Base-by-base conservation (phyloP, 257 asterid genomes). In the Jacaranda copaia region DNA sequence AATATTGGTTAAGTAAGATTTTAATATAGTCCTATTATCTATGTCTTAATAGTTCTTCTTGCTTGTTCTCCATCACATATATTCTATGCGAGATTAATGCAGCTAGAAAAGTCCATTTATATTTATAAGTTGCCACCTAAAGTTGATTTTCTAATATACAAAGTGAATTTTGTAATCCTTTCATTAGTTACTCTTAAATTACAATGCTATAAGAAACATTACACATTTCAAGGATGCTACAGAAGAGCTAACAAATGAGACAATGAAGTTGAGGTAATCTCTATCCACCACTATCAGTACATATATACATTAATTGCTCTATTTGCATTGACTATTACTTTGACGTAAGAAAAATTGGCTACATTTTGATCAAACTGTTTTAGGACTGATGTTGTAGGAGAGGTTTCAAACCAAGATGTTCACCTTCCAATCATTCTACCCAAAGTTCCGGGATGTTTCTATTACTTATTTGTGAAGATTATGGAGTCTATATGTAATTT, bases 371-470 rank as follows among this genome's bases (percentile, higher is more conserved):
- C 19, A 8, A 38, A 0, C n/a, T 18, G 25, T 19, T 25, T 40
- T 69, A 93, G 98, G 86, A 73, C 56, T 12, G 85, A 86, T 7
- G 71, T 70, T 8, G 77, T 4, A 56, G 98, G 98, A 57, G 98
- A 94, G 78, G 89, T 92, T 25, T 72, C 85, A 6, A 92, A 94
- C 76, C 98, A 94, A 87, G 93, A 90, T 58, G 64, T 89, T 14
- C 91, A 92, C 83, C 88, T 90, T 38, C 98, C 98, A 4, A 76
- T 90, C 72, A 9, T 89, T 42, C 66, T 74, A 64, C 98, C 98
- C 35, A 94, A 90, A 75, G 64, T 92, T 53, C 98, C 98, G 0
- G 98, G 98, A 60, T 93, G 98, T 13, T 86, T 94, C 39, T 94
- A 94, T 82, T 92, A 75, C 88, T 80, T 70, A 40, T 92, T 94